Evolutionary conservation across 306 rosid genomes (phyloP).

Genomic region (Prunus campanulata): DNA sequence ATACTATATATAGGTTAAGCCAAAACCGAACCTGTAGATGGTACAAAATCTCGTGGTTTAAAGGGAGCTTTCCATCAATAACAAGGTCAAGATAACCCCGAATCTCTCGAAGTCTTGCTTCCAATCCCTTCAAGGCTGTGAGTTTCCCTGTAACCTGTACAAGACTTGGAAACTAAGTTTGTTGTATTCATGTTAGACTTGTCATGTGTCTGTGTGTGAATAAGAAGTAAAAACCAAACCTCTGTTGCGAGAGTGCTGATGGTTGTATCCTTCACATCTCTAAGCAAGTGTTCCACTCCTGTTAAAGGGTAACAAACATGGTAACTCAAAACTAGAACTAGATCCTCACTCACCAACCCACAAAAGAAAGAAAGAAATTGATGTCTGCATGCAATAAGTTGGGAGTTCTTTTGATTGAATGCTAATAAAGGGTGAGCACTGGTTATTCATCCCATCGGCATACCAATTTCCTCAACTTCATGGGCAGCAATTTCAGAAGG

Average conservation of each 20-base stretch:
- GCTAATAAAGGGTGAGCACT: background rate
- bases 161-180: background rate
- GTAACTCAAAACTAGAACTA: background rate
- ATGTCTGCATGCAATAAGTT: background rate
- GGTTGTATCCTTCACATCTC: slow-evolving; percentile 69
- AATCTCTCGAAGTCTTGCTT: slow-evolving; percentile 65
- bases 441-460: slow-evolving; percentile 13
- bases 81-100: slow-evolving; percentile 70
- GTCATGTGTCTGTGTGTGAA: background rate
- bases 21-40: slow-evolving; percentile 66
- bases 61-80: slow-evolving; percentile 69
- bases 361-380: background rate
- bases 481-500: slow-evolving; percentile 85
- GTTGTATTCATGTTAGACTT: too few species aligned
- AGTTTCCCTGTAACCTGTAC: slow-evolving; percentile 68
- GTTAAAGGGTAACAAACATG: background rate
- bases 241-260: slow-evolving; percentile 83
- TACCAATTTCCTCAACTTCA: slow-evolving; percentile 88
- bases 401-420: background rate
- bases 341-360: background rate
- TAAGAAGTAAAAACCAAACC: slow-evolving; percentile 26
- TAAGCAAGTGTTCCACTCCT: slow-evolving; percentile 65
- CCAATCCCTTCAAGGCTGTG: slow-evolving; percentile 81
- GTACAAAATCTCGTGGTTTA: slow-evolving; percentile 84
- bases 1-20: background rate